phyloP scores from a whole-genome alignment of 192 early-diverging fungal species.

The Haplosporangium gracile region DNA sequence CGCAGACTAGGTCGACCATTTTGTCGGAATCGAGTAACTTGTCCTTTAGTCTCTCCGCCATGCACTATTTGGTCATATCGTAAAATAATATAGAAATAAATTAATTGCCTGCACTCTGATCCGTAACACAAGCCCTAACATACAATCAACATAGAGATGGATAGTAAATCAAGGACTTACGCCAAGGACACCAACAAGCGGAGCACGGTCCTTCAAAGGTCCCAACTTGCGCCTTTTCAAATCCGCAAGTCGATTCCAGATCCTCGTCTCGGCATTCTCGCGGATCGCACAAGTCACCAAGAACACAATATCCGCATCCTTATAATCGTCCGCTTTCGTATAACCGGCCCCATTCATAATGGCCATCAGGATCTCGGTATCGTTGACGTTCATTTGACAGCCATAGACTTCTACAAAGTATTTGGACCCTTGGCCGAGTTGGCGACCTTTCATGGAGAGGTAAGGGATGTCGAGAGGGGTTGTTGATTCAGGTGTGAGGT shows the following conservation, averaged over 20 bases:
- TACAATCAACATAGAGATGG: neutral
- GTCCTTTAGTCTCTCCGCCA: constrained; percentile 83
- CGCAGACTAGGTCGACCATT: constrained; percentile 83
- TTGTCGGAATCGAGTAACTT: constrained; percentile 76
- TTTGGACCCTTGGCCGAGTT: constrained; percentile 70
- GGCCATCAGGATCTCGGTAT: constrained; percentile 83
- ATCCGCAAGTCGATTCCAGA: constrained; percentile 75
- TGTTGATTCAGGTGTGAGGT: constrained; percentile 8
- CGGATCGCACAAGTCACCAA: constrained; percentile 85
- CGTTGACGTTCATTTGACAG: constrained; percentile 88
- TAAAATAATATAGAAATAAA: neutral
- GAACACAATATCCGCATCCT: constrained; percentile 76
- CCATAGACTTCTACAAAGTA: constrained; percentile 86
- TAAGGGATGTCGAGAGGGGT: constrained; percentile 57
- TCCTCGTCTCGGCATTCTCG: constrained; percentile 81
- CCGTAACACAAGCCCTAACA: no score
- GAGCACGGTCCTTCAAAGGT: constrained; percentile 64
- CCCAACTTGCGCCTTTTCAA: constrained; percentile 71
- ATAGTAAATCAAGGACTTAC: constrained; percentile 35
- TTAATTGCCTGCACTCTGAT: neutral
- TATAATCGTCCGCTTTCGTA: constrained; percentile 65
- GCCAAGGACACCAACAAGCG: constrained; percentile 81
- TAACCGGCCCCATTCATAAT: constrained; percentile 79
- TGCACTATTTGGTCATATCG: constrained; percentile 61
- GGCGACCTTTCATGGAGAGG: constrained; percentile 49